Evolutionary conservation across 164 flowering plant genomes (phyloP).

Genomic region (Liriodendron chinense): DNA sequence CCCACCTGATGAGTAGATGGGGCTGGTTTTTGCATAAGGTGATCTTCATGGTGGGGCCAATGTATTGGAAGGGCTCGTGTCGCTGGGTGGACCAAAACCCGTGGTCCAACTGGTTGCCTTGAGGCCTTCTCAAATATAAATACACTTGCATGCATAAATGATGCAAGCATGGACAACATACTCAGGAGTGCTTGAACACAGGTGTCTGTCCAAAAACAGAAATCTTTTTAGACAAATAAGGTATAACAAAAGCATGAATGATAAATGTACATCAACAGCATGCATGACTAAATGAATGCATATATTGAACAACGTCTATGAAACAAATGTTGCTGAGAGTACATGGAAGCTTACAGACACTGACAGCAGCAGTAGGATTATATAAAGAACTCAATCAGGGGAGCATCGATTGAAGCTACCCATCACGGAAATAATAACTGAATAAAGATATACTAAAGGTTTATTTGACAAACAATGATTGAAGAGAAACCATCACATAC

Average conservation of each 20-base stretch:
- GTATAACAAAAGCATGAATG: neutral
- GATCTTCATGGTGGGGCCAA: too few species aligned
- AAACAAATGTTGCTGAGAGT: slow-evolving; percentile 4
- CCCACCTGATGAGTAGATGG: too few species aligned
- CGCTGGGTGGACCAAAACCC: too few species aligned
- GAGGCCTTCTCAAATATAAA: too few species aligned
- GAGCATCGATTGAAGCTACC: neutral
- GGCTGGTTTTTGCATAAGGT: too few species aligned
- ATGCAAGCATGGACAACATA: too few species aligned
- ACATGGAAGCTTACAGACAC: neutral
- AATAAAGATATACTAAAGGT: slow-evolving; percentile 3
- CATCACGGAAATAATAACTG: slow-evolving; percentile 22
- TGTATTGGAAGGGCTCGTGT: too few species aligned
- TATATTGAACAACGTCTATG: neutral
- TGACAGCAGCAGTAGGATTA: neutral
- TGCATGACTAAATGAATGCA: neutral
- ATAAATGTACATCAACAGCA: neutral
- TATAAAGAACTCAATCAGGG: slow-evolving; percentile 2
- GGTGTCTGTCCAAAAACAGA: neutral
- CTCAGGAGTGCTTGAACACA: too few species aligned
- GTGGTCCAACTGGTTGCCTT: too few species aligned
- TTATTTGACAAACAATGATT: slow-evolving; percentile 11
- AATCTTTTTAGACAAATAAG: neutral
- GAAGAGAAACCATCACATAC: slow-evolving; percentile 7
- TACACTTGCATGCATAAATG: too few species aligned